A percentile compares a stretch with the other conserved stretches of the same genome.
phyloP scores from a whole-genome alignment of 1,139 yeast genomes.

The Taiozyma sp. region DNA sequence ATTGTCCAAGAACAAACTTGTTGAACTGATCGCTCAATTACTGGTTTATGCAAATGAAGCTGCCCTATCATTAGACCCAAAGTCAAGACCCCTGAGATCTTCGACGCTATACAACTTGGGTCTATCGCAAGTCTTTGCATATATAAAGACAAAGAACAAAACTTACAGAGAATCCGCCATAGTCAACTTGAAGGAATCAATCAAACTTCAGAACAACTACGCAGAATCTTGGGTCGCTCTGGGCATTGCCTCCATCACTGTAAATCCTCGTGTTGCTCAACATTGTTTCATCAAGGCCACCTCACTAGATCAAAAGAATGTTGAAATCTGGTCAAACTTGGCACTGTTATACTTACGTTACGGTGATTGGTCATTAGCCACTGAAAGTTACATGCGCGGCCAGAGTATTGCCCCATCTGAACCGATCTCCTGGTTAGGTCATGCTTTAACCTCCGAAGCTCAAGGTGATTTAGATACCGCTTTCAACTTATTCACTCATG shows the following conservation, averaged over 20 bases:
- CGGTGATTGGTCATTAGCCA: conserved; percentile 70
- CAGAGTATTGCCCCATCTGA: conserved; percentile 80
- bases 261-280: conserved; percentile 73
- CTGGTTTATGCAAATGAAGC: conserved; percentile 19
- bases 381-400: conserved; percentile 66
- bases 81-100: conserved; percentile 51
- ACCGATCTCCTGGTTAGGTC: conserved; percentile 82
- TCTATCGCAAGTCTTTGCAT: conserved; percentile 52
- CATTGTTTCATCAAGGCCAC: conserved; percentile 88
- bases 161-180: conserved; percentile 46
- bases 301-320: conserved; percentile 63
- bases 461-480: conserved; percentile 53
- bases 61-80: conserved; percentile 21
- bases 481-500: conserved; percentile 63
- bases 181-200: conserved; percentile 56
- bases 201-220: conserved; percentile 65
- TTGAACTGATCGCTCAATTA: conserved; percentile 16
- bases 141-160: conserved; percentile 29
- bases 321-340: conserved; percentile 73
- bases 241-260: conserved; percentile 63
- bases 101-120: conserved; percentile 70
- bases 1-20: conserved; percentile 8
- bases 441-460: conserved; percentile 64
- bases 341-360: conserved; percentile 71
- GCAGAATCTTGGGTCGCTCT: conserved; percentile 77